Percentiles rank a stretch among this genome's conserved stretches.
Conservation (phyloP, 2,329 filamentous ascomycete species). For the Microdochium nivale region DNA sequence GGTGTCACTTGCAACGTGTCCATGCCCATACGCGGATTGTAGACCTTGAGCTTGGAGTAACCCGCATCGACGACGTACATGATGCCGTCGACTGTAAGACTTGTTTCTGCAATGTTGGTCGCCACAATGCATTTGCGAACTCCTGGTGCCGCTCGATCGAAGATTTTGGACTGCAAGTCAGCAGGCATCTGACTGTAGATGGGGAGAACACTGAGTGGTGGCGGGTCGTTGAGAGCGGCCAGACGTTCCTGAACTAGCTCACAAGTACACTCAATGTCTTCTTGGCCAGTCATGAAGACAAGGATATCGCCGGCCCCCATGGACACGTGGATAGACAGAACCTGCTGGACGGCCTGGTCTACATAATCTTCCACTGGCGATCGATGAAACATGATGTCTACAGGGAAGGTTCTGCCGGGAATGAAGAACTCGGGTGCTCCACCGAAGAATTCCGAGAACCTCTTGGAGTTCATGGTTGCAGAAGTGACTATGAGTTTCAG, state of each 20-base stretch:
- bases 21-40: constrained; percentile 99
- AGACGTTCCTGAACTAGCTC: constrained; percentile 84
- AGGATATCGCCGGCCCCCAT: constrained; percentile 90
- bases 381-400: constrained; percentile 91
- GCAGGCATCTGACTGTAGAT: constrained; percentile 99
- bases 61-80: constrained; percentile 98
- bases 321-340: constrained; percentile 90
- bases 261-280: constrained; percentile 96
- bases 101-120: constrained; percentile 97
- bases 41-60: constrained; percentile 96
- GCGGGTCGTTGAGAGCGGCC: constrained; percentile 84
- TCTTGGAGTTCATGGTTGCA: constrained; percentile 95
- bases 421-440: constrained; percentile 96
- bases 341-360: constrained; percentile 91
- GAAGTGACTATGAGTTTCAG: constrained; percentile 96
- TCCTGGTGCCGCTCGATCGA: constrained; percentile 81
- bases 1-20: constrained; percentile 96
- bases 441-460: constrained; percentile 93
- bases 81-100: constrained; percentile 95
- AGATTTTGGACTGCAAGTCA: constrained; percentile 95
- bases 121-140: constrained; percentile 97
- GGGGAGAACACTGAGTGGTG: constrained; percentile 86
- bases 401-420: constrained; percentile 90
- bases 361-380: constrained; percentile 97
- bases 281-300: constrained; percentile 98